Conservation (phyloP, 2,329 filamentous ascomycete species). For the Fusarium tjaetaba region DNA sequence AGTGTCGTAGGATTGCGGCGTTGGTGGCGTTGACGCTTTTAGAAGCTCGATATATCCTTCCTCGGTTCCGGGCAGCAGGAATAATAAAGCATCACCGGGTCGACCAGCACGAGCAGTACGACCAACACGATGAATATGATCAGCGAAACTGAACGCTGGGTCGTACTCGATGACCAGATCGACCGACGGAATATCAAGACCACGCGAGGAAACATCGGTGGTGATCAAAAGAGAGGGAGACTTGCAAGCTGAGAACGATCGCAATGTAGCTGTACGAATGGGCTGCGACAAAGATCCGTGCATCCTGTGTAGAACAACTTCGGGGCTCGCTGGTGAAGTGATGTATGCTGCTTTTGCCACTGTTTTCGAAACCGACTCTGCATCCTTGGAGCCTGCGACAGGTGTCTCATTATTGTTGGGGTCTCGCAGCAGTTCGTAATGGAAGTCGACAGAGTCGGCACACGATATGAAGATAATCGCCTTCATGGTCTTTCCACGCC, state of each 20-base stretch:
- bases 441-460: constrained; percentile 96
- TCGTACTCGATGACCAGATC: constrained; percentile 97
- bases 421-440: constrained; percentile 81
- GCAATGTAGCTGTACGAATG: constrained; percentile 85
- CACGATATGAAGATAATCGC: constrained; percentile 97
- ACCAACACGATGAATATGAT: constrained; percentile 94
- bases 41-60: constrained; percentile 88
- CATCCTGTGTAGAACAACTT: constrained; percentile 82
- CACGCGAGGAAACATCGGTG: constrained; percentile 94
- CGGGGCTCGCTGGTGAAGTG: constrained; percentile 77
- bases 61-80: constrained; percentile 89
- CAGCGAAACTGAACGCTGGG: constrained; percentile 89
- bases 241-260: constrained; percentile 77
- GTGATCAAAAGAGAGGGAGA: constrained; percentile 87
- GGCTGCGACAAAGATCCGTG: constrained; percentile 92
- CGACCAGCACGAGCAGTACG: constrained; percentile 93
- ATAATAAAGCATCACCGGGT: constrained; percentile 86
- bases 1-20: constrained; percentile 62
- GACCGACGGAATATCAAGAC: constrained; percentile 93
- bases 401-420: constrained; percentile 45
- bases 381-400: constrained; percentile 45
- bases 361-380: constrained; percentile 62
- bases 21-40: constrained; percentile 59
- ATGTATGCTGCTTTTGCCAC: constrained; percentile 77
- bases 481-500: constrained; percentile 94